Conservation (phyloP, 257 asterid species). For the Salvia hispanica region DNA sequence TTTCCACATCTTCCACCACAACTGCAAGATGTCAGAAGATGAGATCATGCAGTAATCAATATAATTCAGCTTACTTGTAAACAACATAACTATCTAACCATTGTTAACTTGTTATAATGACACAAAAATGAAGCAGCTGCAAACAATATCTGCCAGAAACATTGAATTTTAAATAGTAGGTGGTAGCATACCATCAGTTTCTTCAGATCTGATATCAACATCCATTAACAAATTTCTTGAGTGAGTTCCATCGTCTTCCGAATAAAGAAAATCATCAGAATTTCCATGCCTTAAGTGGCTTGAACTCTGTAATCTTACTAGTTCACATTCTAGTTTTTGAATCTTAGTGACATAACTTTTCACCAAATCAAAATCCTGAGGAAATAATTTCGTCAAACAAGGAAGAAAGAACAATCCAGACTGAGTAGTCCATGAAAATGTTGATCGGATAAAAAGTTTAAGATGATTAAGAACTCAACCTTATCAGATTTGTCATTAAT, state of each 20-base stretch:
- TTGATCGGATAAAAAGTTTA: slow-evolving; percentile 2
- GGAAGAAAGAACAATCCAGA: background rate
- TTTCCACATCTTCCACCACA: slow-evolving; percentile 71
- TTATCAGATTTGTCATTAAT: slow-evolving; percentile 46
- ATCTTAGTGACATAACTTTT: slow-evolving; percentile 67
- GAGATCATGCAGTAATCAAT: slow-evolving; percentile 21
- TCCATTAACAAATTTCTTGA: slow-evolving; percentile 46
- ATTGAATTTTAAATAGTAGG: slow-evolving; percentile 3
- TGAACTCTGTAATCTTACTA: slow-evolving; percentile 48
- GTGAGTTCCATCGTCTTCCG: slow-evolving; percentile 55
- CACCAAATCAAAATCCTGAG: slow-evolving; percentile 70
- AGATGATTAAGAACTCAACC: slow-evolving; percentile 46
- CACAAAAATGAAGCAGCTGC: slow-evolving; percentile 1
- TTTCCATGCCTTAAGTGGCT: slow-evolving; percentile 44
- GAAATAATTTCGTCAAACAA: slow-evolving; percentile 16
- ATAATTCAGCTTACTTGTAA: background rate
- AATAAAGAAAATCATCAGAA: slow-evolving; percentile 46
- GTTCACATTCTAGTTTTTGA: slow-evolving; percentile 79
- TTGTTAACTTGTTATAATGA: background rate
- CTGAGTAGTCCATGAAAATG: slow-evolving; percentile 15
- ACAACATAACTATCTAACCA: slow-evolving; percentile 9
- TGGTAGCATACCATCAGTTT: slow-evolving; percentile 58
- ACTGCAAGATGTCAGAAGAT: slow-evolving; percentile 44
- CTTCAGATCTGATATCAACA: slow-evolving; percentile 51
- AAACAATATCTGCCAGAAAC: slow-evolving; percentile 14